Base-by-base conservation (phyloP, 371 early-diverging fungal genomes). In the Apophysomyces variabilis region DNA sequence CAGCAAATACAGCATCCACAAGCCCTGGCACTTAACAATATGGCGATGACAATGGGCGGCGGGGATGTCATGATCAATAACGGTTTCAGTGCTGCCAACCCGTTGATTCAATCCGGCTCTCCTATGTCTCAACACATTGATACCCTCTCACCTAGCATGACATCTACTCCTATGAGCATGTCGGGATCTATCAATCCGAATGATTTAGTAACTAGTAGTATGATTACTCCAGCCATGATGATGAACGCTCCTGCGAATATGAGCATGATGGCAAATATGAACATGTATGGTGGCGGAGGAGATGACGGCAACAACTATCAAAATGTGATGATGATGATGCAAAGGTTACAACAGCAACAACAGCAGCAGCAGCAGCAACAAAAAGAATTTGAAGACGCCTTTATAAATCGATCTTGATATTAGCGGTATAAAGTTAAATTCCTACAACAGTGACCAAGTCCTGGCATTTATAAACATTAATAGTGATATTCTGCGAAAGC, bases 281-380 rank as follows among this genome's bases (percentile, higher is more conserved):
- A 60, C 35, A 64, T 63, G 64, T 62, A 68, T 57, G 68, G 50
- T n/a, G 63, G 57, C 21, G 57, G 45, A 11, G 65, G 65, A 36
- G 76, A 74, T 38, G 70, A 74, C 54, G 58, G 66, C 7, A 66
- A 66, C 35, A 74, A 72, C 39, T 74, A 69, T 45, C 66, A 66
- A 16, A 74, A 77, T 60, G 72, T 74, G n/a, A 67, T 77, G 62
- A 67, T 74, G 63, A 74, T 77, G 77, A 77, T 77, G 77, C 77
- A 77, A 38, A 67, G 74, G 57, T 66, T 77, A 64, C 77, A 77
- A 62, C 70, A 76, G 38, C 71, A 76, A 37, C 69, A 69, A 38
- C 69, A 69, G 14, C 65, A 64, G 13, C 64, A 69, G 21, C 69
- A 69, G 21, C 69, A 69, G 18, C 69, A 69, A 36, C 69, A 69